Conservation (phyloP, 768 basidiomycete species). For the Kwoniella dejecticola region DNA sequence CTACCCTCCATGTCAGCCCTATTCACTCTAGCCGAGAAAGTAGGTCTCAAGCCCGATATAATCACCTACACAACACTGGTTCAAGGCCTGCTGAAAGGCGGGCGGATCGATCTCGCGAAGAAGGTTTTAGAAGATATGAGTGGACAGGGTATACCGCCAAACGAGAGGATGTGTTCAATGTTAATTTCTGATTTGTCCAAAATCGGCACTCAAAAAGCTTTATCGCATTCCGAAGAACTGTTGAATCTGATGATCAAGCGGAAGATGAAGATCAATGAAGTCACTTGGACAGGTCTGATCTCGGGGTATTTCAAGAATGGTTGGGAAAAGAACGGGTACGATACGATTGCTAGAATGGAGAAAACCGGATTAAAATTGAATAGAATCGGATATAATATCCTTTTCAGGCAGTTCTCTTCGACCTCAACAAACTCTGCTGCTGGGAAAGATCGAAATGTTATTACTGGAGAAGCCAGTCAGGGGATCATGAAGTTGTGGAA, state of each 20-base stretch:
- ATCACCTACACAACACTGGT: conserved; percentile 86
- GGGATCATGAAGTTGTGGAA: conserved; percentile 30
- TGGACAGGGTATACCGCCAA: conserved; percentile 71
- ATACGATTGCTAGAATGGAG: conserved; percentile 60
- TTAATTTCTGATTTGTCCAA: conserved; percentile 76
- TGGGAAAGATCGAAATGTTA: not conserved
- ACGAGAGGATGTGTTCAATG: conserved; percentile 72
- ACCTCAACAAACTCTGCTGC: conserved; percentile 41
- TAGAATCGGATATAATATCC: conserved; percentile 72
- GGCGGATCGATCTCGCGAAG: conserved; percentile 67
- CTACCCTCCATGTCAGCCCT: conserved; percentile 65
- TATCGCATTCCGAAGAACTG: conserved; percentile 69
- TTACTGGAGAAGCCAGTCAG: not conserved
- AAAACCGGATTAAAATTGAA: conserved; percentile 62
- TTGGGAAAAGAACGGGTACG: conserved; percentile 55
- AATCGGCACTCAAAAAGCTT: conserved; percentile 61
- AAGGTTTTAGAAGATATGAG: conserved; percentile 73
- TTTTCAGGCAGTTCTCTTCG: conserved; percentile 67
- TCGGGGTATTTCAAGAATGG: conserved; percentile 70
- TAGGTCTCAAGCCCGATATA: conserved; percentile 69
- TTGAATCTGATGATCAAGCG: conserved; percentile 69
- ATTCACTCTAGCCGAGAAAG: conserved; percentile 64
- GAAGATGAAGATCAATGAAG: conserved; percentile 64
- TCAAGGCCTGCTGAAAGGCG: conserved; percentile 70
- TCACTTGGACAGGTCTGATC: conserved; percentile 82